Evolutionary conservation across 306 rosid genomes (phyloP).

Genomic region (Rubus parviflorus): DNA sequence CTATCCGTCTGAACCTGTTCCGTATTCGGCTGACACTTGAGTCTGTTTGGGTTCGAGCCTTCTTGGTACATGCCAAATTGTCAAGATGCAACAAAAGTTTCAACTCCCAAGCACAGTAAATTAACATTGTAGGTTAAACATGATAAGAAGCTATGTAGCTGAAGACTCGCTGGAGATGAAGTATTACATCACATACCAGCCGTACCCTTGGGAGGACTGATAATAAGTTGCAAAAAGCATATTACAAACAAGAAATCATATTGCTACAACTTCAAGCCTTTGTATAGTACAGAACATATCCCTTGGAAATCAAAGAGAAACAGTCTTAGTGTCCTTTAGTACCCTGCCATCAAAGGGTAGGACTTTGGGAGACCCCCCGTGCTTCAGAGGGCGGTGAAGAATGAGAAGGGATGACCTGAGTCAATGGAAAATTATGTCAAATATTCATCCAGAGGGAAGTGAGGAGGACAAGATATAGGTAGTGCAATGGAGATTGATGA

Average conservation of each 20-base stretch:
- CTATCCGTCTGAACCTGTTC: neutral
- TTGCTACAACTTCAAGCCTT: conserved; percentile 13
- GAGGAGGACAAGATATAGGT: neutral
- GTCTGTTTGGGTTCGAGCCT: neutral
- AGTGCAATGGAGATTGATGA: conserved; percentile 25
- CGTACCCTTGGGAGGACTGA: conserved; percentile 5
- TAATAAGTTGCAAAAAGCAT: conserved; percentile 8
- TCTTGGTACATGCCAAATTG: neutral
- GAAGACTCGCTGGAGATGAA: neutral
- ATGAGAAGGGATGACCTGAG: conserved; percentile 19
- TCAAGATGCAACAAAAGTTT: neutral
- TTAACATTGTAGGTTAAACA: neutral
- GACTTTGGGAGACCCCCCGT: neutral
- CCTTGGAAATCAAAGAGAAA: conserved; percentile 7
- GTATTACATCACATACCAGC: conserved; percentile 11
- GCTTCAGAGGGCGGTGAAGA: conserved; percentile 5
- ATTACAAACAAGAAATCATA: conserved; percentile 13
- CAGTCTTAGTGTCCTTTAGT: neutral
- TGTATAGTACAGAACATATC: conserved; percentile 5
- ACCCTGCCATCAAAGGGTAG: conserved; percentile 2
- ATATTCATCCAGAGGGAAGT: neutral
- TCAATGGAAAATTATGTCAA: neutral
- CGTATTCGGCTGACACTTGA: neutral
- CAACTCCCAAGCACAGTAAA: conserved; percentile 2
- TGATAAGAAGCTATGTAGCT: neutral